phyloP scores from a whole-genome alignment of 192 early-diverging fungal species.

The Coemansia sp. region DNA sequence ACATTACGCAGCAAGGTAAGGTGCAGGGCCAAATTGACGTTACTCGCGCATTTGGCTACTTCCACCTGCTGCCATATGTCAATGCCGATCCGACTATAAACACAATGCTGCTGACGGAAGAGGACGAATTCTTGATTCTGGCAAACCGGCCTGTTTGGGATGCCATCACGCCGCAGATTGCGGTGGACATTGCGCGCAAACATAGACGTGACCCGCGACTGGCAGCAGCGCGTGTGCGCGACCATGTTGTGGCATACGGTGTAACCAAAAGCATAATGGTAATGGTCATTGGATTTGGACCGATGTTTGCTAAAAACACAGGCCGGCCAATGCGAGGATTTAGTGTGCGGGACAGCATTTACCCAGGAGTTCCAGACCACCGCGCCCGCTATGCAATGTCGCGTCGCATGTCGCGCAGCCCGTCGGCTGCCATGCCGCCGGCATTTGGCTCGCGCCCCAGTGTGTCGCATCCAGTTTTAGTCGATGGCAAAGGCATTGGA shows the following conservation, averaged over 20 bases:
- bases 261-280: conserved; percentile 78
- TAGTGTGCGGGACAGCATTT: conserved; percentile 53
- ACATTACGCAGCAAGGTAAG: conserved; percentile 69
- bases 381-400: conserved; percentile 46
- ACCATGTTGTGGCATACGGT: conserved; percentile 81
- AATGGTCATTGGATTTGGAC: conserved; percentile 84
- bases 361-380: conserved; percentile 47
- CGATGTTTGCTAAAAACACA: conserved; percentile 65
- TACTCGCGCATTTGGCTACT: conserved; percentile 84
- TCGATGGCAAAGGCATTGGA: conserved; percentile 19
- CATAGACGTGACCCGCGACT: conserved; percentile 72
- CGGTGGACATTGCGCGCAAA: conserved; percentile 81
- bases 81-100: conserved; percentile 82
- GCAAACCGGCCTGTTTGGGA: conserved; percentile 76
- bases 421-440: conserved; percentile 37
- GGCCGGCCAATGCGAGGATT: conserved; percentile 52
- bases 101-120: conserved; percentile 68
- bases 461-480: conserved; percentile 19
- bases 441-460: conserved; percentile 29
- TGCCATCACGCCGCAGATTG: conserved; percentile 71
- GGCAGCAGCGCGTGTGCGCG: conserved; percentile 77
- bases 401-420: conserved; percentile 46
- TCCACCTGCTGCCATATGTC: conserved; percentile 73
- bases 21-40: conserved; percentile 75
- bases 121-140: conserved; percentile 79